Conservation (phyloP, 1,139 yeast genomes). For the Lodderomyces margitis region DNA sequence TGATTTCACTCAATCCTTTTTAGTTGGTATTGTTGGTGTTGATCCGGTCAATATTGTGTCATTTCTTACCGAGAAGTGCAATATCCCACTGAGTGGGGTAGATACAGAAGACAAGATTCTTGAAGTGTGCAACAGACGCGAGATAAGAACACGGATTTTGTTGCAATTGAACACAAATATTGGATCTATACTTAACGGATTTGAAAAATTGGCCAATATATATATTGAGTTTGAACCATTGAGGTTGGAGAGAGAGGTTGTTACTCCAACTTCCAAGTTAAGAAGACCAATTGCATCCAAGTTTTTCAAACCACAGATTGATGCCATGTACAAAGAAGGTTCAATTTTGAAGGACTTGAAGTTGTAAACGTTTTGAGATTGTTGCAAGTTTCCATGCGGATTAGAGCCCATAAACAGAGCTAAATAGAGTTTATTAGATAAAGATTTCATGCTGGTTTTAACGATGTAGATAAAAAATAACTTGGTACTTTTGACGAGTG, state of each 20-base stretch:
- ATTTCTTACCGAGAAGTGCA: conserved; percentile 21
- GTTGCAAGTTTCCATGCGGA: too few relatives aligned
- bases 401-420: too few relatives aligned
- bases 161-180: conserved; percentile 28
- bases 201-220: conserved; percentile 39
- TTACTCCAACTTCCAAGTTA: conserved; percentile 43
- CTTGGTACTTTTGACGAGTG: too few relatives aligned
- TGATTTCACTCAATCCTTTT: conserved; percentile 28
- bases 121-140: conserved; percentile 23
- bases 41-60: conserved; percentile 33
- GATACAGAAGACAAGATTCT: conserved; percentile 20
- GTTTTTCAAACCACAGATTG: conserved; percentile 24
- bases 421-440: too few relatives aligned
- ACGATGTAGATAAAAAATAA: too few relatives aligned
- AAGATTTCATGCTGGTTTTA: too few relatives aligned
- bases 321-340: conserved; percentile 27
- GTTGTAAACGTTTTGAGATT: conserved; percentile 13
- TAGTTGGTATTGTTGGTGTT: conserved; percentile 36
- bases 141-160: conserved; percentile 25
- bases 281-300: conserved; percentile 38
- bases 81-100: conserved; percentile 11
- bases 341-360: conserved; percentile 22
- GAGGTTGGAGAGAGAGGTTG: conserved; percentile 35
- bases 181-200: conserved; percentile 26
- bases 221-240: conserved; percentile 38